These are phyloP conservation scores for Mycena pura DNA, from an alignment of 768 basidiomycete species.

Conservation along the genomic window DNA sequence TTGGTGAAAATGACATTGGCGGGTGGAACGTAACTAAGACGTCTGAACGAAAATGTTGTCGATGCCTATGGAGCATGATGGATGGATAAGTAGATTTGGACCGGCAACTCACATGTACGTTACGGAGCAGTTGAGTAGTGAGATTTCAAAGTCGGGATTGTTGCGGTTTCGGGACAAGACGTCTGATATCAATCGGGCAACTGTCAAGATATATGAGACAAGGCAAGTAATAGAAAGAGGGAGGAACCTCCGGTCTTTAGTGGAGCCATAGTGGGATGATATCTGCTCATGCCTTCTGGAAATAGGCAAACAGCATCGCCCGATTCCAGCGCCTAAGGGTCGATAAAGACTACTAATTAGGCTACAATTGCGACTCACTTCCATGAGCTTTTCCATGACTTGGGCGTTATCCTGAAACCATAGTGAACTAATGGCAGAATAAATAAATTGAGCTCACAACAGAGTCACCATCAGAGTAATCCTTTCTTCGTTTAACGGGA, in stretches of 20 bases:
- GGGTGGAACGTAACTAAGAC: conserved; percentile 84
- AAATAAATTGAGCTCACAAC: neutral
- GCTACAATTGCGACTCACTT: conserved; percentile 46
- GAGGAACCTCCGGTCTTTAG: conserved; percentile 80
- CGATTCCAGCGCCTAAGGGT: conserved; percentile 69
- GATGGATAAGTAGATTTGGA: conserved; percentile 14
- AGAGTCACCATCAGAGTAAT: conserved; percentile 52
- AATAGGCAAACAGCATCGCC: conserved; percentile 86
- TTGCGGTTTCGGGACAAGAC: conserved; percentile 72
- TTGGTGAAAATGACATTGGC: conserved; percentile 69
- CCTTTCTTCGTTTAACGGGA: conserved; percentile 80
- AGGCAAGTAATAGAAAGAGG: conserved; percentile 2
- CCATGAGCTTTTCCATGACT: conserved; percentile 71
- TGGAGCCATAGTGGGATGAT: conserved; percentile 86
- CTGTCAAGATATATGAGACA: conserved; percentile 42
- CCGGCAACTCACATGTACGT: conserved; percentile 69
- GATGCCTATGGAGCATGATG: conserved; percentile 57
- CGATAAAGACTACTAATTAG: conserved; percentile 16
- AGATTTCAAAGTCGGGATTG: conserved; percentile 73
- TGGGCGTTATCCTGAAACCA: conserved; percentile 64
- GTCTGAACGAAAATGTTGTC: conserved; percentile 87
- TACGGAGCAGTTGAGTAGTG: conserved; percentile 78
- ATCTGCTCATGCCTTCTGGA: conserved; percentile 86
- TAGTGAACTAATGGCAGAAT: conserved; percentile 31
- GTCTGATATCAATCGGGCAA: conserved; percentile 83